phyloP scores from a whole-genome alignment of 352 stramenopile species.

The Pythium dissotocum region DNA sequence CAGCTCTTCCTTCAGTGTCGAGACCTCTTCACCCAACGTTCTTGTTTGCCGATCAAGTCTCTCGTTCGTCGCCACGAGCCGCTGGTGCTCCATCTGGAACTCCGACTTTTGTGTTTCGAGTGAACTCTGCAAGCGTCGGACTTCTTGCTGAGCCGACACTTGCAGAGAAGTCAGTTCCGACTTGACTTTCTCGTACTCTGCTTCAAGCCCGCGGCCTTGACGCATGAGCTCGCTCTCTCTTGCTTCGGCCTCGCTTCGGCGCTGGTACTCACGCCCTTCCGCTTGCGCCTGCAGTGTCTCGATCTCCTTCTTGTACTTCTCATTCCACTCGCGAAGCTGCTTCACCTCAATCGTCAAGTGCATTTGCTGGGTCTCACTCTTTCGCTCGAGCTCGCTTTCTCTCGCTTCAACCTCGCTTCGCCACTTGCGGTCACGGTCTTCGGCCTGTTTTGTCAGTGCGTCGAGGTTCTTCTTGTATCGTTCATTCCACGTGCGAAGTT shows the following conservation, averaged over 20 bases:
- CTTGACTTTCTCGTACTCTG: slow-evolving; percentile 47
- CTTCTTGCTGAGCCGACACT: slow-evolving; percentile 45
- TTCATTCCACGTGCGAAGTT: slow-evolving; percentile 21
- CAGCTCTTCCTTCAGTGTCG: slow-evolving; percentile 10
- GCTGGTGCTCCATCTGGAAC: slow-evolving; percentile 28
- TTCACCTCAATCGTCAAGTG: neutral
- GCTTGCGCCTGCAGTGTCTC: slow-evolving; percentile 19
- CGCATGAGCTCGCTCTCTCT: slow-evolving; percentile 26
- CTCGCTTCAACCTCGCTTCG: neutral
- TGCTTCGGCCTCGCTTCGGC: slow-evolving; percentile 22
- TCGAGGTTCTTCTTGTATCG: slow-evolving; percentile 21
- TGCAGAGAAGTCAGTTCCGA: slow-evolving; percentile 41
- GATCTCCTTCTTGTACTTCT: slow-evolving; percentile 32
- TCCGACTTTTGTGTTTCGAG: slow-evolving; percentile 34
- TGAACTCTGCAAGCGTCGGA: slow-evolving; percentile 39
- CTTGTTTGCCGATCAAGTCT: slow-evolving; percentile 25
- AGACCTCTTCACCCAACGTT: slow-evolving; percentile 8
- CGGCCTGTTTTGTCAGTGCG: slow-evolving; percentile 2
- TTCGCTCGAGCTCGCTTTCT: slow-evolving; percentile 8
- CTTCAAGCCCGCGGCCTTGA: slow-evolving; percentile 29
- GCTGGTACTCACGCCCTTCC: slow-evolving; percentile 22
- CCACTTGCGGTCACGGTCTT: neutral
- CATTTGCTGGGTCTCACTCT: slow-evolving; percentile 1
- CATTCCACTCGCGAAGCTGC: slow-evolving; percentile 19
- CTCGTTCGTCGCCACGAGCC: slow-evolving; percentile 27